Evolutionary conservation across 108 stramenopile species (phyloP).

Genomic region (Fragilariopsis cylindrus): DNA sequence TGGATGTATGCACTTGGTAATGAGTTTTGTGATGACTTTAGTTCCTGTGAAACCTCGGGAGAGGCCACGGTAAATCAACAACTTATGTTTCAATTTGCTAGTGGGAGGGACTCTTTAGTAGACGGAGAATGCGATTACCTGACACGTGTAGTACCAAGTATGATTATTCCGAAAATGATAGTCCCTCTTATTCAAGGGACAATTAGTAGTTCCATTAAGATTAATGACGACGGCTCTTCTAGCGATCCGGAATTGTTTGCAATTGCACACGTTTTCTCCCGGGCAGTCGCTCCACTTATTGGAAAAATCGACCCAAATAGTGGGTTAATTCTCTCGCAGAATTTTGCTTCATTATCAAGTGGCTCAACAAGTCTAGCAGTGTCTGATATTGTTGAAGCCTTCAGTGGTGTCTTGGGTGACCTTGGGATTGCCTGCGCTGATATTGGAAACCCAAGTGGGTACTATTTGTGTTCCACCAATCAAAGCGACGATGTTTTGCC

Average conservation of each 20-base stretch:
- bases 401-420: constrained; percentile 31
- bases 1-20: constrained; percentile 69
- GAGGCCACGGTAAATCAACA: constrained; percentile 51
- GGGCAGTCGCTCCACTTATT: constrained; percentile 58
- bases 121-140: constrained; percentile 44
- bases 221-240: constrained; percentile 12
- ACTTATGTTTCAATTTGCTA: constrained; percentile 45
- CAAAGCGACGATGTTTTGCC: constrained; percentile 21
- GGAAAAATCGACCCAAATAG: constrained; percentile 40
- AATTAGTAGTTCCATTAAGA: constrained; percentile 8
- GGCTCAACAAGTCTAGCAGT: constrained; percentile 20
- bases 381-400: constrained; percentile 32
- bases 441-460: constrained; percentile 33
- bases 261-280: constrained; percentile 50
- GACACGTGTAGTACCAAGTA: constrained; percentile 24
- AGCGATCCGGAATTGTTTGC: constrained; percentile 26
- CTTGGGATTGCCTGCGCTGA: constrained; percentile 44
- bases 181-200: constrained; percentile 63
- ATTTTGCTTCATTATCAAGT: constrained; percentile 16
- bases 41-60: constrained; percentile 51
- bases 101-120: constrained; percentile 43
- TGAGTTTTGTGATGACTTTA: constrained; percentile 62
- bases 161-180: constrained; percentile 36
- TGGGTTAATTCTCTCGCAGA: constrained; percentile 33
- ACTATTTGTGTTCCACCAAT: neutral